These are phyloP conservation scores for Mucor lusitanicus DNA, from an alignment of 371 early-diverging fungal genomes.

Conservation along the genomic window DNA sequence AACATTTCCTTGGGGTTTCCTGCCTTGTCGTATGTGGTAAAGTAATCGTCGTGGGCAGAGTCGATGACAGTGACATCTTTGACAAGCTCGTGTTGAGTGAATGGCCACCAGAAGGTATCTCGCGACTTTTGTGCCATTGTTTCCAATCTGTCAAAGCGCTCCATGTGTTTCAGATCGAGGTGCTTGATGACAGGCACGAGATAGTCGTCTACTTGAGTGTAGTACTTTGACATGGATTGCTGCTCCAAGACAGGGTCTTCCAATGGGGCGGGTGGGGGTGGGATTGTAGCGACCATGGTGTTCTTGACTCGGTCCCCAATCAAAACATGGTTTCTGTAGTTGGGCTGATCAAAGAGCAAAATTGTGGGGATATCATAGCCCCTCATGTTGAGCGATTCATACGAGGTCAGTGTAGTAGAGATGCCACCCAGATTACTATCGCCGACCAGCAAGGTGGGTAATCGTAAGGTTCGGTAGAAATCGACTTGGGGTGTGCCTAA, in stretches of 20 bases:
- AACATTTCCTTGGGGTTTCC: slow-evolving; percentile 44
- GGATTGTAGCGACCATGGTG: slow-evolving; percentile 41
- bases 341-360: slow-evolving; percentile 64
- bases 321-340: slow-evolving; percentile 65
- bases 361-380: slow-evolving; percentile 77
- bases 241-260: slow-evolving; percentile 49
- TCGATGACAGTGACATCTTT: slow-evolving; percentile 76
- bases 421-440: slow-evolving; percentile 82
- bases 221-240: slow-evolving; percentile 61
- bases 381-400: slow-evolving; percentile 69
- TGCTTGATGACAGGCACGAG: slow-evolving; percentile 50
- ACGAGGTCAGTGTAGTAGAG: slow-evolving; percentile 76
- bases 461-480: slow-evolving; percentile 72
- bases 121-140: slow-evolving; percentile 59
- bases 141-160: slow-evolving; percentile 60
- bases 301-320: slow-evolving; percentile 21
- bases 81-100: slow-evolving; percentile 75
- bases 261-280: slow-evolving; percentile 53
- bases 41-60: slow-evolving; percentile 73
- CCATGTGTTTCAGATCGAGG: slow-evolving; percentile 51
- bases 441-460: slow-evolving; percentile 76
- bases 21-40: slow-evolving; percentile 49
- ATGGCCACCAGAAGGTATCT: slow-evolving; percentile 81
- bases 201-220: slow-evolving; percentile 50
- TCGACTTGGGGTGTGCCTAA: slow-evolving; percentile 69